Evolutionary conservation across 352 stramenopile species (phyloP).

Genomic region (Phytophthora fragariaefolia): DNA sequence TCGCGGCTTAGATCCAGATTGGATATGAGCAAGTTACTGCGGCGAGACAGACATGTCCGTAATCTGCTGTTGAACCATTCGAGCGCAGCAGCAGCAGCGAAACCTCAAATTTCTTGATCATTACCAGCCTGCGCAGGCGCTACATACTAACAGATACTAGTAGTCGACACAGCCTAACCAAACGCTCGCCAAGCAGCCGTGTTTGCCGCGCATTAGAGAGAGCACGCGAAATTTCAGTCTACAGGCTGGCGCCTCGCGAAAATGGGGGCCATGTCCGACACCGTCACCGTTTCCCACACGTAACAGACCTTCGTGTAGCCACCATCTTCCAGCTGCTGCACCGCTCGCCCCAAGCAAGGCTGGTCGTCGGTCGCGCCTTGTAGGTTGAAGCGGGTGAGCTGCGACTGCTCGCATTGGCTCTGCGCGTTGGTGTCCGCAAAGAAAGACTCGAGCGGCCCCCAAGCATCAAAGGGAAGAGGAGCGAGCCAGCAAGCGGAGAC

Average conservation of each 20-base stretch:
- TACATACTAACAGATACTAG: no score
- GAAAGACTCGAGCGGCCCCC: background rate
- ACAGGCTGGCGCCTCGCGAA: no score
- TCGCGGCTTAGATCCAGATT: background rate
- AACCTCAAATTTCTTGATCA: background rate
- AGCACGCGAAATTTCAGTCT: no score
- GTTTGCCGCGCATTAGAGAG: no score
- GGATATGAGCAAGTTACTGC: background rate
- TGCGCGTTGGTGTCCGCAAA: background rate
- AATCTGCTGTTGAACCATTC: background rate
- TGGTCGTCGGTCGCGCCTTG: slow-evolving; percentile 8
- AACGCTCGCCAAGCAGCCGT: no score
- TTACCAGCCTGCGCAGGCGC: background rate
- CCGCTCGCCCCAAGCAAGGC: background rate
- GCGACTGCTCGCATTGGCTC: slow-evolving; percentile 11
- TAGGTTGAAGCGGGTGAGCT: slow-evolving; percentile 2
- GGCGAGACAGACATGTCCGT: background rate
- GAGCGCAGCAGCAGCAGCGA: no score
- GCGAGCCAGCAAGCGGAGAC: background rate
- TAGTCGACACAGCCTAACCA: no score
- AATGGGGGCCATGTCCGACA: background rate
- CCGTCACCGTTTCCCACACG: no score
- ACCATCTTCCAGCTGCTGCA: background rate
- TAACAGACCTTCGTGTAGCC: no score
- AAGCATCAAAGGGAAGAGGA: background rate